Percentiles rank a stretch among this genome's conserved stretches.
These are phyloP conservation scores for Hylodesmum podocarpum DNA, from an alignment of 306 rosid species.

Conservation along the genomic window DNA sequence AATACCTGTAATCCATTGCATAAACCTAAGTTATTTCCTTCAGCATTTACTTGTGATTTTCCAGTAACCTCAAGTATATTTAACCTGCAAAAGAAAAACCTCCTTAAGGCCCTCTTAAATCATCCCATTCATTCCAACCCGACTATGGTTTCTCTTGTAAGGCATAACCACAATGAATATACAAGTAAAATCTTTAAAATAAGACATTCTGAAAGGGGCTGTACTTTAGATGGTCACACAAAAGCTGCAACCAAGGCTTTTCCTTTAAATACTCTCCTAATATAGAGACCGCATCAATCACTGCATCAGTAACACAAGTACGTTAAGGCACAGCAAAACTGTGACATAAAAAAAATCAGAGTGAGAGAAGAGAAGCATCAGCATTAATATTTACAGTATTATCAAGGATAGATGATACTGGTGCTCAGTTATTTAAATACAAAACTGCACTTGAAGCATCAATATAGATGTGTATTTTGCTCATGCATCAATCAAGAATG, in stretches of 20 bases:
- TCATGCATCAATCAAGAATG: background rate
- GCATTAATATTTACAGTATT: background rate
- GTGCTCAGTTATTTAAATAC: background rate
- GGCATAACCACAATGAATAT: background rate
- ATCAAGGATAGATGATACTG: background rate
- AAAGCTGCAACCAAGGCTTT: constrained; percentile 78
- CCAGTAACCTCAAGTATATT: constrained; percentile 59
- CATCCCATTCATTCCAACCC: constrained; percentile 13
- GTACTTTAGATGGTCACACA: constrained; percentile 78
- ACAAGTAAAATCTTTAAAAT: constrained; percentile 10
- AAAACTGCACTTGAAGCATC: background rate
- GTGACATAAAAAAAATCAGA: background rate
- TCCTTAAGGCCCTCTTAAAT: constrained; percentile 23
- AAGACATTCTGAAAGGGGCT: constrained; percentile 19
- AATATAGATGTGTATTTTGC: background rate
- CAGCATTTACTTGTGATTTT: constrained; percentile 45
- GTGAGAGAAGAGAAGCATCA: constrained; percentile 14
- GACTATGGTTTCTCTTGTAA: background rate
- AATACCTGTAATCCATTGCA: constrained; percentile 50
- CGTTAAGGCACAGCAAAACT: constrained; percentile 23
- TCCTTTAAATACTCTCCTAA: constrained; percentile 85
- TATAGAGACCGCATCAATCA: constrained; percentile 79
- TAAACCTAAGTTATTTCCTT: constrained; percentile 38
- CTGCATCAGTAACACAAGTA: constrained; percentile 56
- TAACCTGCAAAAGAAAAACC: constrained; percentile 57